Conservation (phyloP, 495 filamentous ascomycete genomes). For the Xanthoparmelia taractica region DNA sequence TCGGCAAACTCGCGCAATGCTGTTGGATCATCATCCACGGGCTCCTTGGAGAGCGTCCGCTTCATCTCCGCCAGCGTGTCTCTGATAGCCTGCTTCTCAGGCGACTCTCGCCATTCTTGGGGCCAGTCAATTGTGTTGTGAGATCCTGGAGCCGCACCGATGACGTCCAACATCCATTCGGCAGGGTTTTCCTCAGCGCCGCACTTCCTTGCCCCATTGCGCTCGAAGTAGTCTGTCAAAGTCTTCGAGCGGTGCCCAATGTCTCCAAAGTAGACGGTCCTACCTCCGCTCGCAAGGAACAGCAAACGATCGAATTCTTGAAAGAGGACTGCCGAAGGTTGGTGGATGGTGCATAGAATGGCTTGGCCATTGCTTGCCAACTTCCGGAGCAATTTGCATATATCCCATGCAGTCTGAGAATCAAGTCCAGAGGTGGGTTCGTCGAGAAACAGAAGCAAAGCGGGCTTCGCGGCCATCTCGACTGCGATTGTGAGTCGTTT, state of each 20-base stretch:
- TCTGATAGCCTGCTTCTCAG: slow-evolving; percentile 60
- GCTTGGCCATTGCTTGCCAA: slow-evolving; percentile 78
- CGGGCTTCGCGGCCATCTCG: slow-evolving; percentile 83
- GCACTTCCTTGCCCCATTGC: slow-evolving; percentile 66
- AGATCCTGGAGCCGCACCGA: slow-evolving; percentile 82
- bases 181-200: slow-evolving; percentile 74
- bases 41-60: slow-evolving; percentile 20
- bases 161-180: slow-evolving; percentile 94
- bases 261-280: slow-evolving; percentile 84
- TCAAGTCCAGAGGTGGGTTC: slow-evolving; percentile 83
- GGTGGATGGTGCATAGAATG: slow-evolving; percentile 88
- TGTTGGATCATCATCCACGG: slow-evolving; percentile 27
- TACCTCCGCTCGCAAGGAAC: slow-evolving; percentile 74
- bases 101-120: slow-evolving; percentile 66
- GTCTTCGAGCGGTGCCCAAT: slow-evolving; percentile 72
- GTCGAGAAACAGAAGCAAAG: slow-evolving; percentile 83
- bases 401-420: slow-evolving; percentile 81
- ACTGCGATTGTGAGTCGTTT: slow-evolving; percentile 88
- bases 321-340: slow-evolving; percentile 84
- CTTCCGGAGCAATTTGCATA: slow-evolving; percentile 69
- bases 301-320: slow-evolving; percentile 82
- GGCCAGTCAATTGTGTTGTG: slow-evolving; percentile 74
- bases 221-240: slow-evolving; percentile 72
- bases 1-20: slow-evolving; percentile 48
- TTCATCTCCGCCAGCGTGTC: slow-evolving; percentile 64